Base-by-base conservation (phyloP, 2,329 filamentous ascomycete species). In the Xylariaceae sp. region DNA sequence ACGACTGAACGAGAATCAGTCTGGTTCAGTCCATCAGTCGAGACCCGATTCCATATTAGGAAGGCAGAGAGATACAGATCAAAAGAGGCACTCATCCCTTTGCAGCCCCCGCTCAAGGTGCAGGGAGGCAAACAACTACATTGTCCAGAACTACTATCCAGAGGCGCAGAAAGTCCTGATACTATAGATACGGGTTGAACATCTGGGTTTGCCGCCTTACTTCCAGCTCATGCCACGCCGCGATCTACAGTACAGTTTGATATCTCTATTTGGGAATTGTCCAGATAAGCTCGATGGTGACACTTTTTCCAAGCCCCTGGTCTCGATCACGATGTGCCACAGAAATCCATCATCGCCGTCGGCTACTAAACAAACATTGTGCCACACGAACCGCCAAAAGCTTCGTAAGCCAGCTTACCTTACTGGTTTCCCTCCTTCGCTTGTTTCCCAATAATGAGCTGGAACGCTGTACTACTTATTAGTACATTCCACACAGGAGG, bases 1-100 rank as follows among this genome's bases (percentile, higher is more conserved):
- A 44, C 48, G 33, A 33, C n/a, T 9, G 43, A 24, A 26, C 53
- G 21, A n/a, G 26, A 4, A 49, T 37, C 33, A 28, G 28, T 33
- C 29, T 40, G 26, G 46, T n/a, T n/a, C 21, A 21, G 28, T 16
- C 43, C 37, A 58, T 39, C 53, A 17, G 49, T 45, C 36, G 14
- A 37, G 36, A 39, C 54, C 40, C 51, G 46, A 58, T 51, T 46
- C 58, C 58, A 21, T 19, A 61, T 61, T 54, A 37, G 58, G 58
- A 58, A 61, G 58, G 58, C 55, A 53, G 34, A 51, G 39, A 44
- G 40, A 52, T 17, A 55, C 33, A 36, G 45, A 19, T 24, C 14
- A 11, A 46, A 36, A 11, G 37, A 6, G 37, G 19, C 6, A 7
- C 16, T 11, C 19, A 6, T 5, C n/a, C n/a, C 4, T 14, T 23